Evolutionary conservation across 1,284 basidiomycete species (phyloP).

Genomic region (Rhodotorula glutinis): DNA sequence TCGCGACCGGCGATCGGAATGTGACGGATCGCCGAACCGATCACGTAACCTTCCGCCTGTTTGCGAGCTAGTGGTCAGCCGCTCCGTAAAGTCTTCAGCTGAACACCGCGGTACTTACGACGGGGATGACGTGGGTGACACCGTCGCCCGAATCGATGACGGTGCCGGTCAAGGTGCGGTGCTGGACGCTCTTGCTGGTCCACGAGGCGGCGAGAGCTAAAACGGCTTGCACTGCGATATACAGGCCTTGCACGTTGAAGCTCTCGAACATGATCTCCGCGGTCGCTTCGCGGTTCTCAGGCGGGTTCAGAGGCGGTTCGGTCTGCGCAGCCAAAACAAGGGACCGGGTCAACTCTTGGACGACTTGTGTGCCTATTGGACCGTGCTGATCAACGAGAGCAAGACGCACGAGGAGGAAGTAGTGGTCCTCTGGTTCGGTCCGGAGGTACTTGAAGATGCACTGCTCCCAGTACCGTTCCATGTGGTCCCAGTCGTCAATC

Average conservation of each 20-base stretch:
- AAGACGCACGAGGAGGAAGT: slow-evolving; percentile 90
- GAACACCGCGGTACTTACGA: slow-evolving; percentile 61
- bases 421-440: slow-evolving; percentile 98
- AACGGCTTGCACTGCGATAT: slow-evolving; percentile 98
- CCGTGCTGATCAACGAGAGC: too few species aligned
- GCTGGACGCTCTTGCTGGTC: slow-evolving; percentile 83
- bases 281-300: slow-evolving; percentile 98
- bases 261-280: slow-evolving; percentile 96
- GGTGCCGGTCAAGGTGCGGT: slow-evolving; percentile 61
- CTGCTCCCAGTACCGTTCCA: slow-evolving; percentile 99
- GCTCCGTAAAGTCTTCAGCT: too few species aligned
- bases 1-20: slow-evolving; percentile 98
- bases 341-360: too few species aligned
- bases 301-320: slow-evolving; percentile 95
- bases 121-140: slow-evolving; percentile 95
- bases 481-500: slow-evolving; percentile 99
- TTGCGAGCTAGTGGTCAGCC: too few species aligned
- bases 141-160: slow-evolving; percentile 99
- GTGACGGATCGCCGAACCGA: slow-evolving; percentile 98
- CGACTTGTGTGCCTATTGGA: too few species aligned
- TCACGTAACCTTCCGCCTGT: slow-evolving; percentile 90
- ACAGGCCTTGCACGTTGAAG: slow-evolving; percentile 60
- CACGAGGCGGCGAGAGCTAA: slow-evolving; percentile 98
- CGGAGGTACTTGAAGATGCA: slow-evolving; percentile 99
- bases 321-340: too few species aligned